Percentiles rank a stretch among this genome's conserved stretches.
Evolutionary conservation across 345 rosid genomes (phyloP).

Genomic region (Lagerstroemia speciosa): DNA sequence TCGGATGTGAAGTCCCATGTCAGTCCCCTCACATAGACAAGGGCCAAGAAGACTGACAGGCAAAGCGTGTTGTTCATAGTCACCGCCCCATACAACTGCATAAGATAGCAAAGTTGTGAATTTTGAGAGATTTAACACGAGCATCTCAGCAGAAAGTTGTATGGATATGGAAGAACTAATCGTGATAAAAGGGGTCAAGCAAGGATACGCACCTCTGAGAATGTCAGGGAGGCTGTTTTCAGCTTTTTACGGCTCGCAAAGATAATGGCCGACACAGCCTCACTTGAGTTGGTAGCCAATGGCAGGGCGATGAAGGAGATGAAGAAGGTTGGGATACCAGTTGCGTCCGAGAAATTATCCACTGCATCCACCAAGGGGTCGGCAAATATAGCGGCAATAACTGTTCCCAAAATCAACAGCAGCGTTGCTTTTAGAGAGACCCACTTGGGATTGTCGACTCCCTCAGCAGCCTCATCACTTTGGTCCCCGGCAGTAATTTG

Average conservation of each 20-base stretch:
- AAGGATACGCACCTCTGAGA: conserved; percentile 65
- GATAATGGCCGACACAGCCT: conserved; percentile 88
- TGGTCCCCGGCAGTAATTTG: conserved; percentile 35
- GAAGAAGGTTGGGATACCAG: conserved; percentile 92
- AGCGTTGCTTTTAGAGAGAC: conserved; percentile 55
- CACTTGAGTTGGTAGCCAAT: conserved; percentile 89
- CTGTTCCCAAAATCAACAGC: conserved; percentile 60
- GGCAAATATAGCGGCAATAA: conserved; percentile 83
- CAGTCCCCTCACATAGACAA: conserved; percentile 63
- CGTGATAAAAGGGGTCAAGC: background rate
- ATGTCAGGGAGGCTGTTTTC: conserved; percentile 77
- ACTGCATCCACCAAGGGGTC: conserved; percentile 93
- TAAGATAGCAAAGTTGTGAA: background rate
- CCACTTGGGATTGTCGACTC: conserved; percentile 41
- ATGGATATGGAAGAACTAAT: background rate
- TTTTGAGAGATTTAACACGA: background rate
- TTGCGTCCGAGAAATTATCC: conserved; percentile 81
- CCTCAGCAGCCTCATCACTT: conserved; percentile 36
- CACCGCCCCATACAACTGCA: conserved; percentile 87
- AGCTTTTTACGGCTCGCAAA: conserved; percentile 72
- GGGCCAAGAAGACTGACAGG: conserved; percentile 79
- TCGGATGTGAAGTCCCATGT: conserved; percentile 95
- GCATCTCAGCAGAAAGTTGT: background rate
- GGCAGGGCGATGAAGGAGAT: conserved; percentile 88
- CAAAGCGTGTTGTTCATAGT: conserved; percentile 93